Evolutionary conservation across 148 eudicot species (phyloP).

Genomic region (Chenopodium quinoa): DNA sequence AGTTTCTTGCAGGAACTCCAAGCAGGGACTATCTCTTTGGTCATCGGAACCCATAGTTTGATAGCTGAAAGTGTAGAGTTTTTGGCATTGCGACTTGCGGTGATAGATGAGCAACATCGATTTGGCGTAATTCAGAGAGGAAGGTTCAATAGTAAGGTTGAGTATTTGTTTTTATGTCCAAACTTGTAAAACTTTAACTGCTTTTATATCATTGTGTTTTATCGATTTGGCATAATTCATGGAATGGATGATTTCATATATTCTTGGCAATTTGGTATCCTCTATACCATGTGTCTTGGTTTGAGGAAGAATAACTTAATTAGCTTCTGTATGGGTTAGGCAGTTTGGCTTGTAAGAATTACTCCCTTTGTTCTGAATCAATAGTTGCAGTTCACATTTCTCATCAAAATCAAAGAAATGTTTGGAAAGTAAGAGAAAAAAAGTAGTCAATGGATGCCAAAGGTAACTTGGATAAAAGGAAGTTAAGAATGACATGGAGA

Average conservation of each 20-base stretch:
- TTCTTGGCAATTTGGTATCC: neutral
- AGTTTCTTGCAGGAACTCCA: conserved; percentile 66
- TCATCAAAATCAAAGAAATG: too few relatives aligned
- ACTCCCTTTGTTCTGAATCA: too few relatives aligned
- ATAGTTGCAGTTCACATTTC: too few relatives aligned
- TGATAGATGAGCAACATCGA: conserved; percentile 94
- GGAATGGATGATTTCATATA: neutral
- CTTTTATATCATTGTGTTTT: neutral
- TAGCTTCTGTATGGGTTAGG: neutral
- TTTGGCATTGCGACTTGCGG: conserved; percentile 78
- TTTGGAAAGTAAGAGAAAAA: too few relatives aligned
- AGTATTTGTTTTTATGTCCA: neutral
- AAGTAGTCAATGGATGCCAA: too few relatives aligned
- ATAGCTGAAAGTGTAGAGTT: conserved; percentile 82
- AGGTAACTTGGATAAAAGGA: too few relatives aligned
- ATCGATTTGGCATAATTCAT: too few relatives aligned
- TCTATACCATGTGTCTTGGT: neutral
- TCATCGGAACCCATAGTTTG: conserved; percentile 91
- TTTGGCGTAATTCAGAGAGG: conserved; percentile 99
- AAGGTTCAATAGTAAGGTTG: conserved; percentile 87
- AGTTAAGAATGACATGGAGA: too few relatives aligned
- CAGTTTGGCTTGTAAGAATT: neutral
- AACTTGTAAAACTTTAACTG: neutral
- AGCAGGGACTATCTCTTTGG: conserved; percentile 73
- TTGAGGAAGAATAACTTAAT: neutral